Conservation (phyloP, 2,329 filamentous ascomycete species). For the Cladosporium sp. region DNA sequence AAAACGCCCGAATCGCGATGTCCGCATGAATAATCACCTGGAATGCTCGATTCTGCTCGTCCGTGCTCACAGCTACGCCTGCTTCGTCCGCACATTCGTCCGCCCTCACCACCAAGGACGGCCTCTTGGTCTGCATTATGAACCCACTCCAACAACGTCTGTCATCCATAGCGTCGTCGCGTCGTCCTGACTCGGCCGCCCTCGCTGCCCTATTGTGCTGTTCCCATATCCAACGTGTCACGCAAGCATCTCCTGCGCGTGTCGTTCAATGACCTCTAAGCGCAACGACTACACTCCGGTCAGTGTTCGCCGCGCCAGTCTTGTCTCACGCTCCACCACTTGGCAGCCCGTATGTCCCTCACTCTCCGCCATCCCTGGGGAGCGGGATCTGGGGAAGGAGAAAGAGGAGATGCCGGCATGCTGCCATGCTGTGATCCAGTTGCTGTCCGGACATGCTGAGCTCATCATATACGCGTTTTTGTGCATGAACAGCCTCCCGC, state of each 20-base stretch:
- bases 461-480: too few relatives aligned
- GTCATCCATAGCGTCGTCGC: constrained; percentile 3
- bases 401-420: too few relatives aligned
- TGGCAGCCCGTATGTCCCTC: constrained; percentile 11
- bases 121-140: background rate
- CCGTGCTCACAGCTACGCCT: constrained; percentile 1
- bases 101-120: background rate
- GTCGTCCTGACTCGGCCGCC: background rate
- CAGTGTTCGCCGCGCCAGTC: constrained; percentile 7
- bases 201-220: background rate
- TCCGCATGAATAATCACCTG: background rate
- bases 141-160: background rate
- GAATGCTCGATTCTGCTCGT: background rate
- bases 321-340: constrained; percentile 1
- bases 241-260: background rate
- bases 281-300: constrained; percentile 5
- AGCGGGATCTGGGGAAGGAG: background rate
- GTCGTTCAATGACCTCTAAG: background rate
- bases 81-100: background rate
- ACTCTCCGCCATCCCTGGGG: background rate
- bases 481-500: too few relatives aligned
- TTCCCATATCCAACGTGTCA: too few relatives aligned
- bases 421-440: too few relatives aligned
- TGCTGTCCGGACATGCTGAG: too few relatives aligned
- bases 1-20: constrained; percentile 1